Conservation (phyloP, 75 land plant species). For the Picea sitchensis region DNA sequence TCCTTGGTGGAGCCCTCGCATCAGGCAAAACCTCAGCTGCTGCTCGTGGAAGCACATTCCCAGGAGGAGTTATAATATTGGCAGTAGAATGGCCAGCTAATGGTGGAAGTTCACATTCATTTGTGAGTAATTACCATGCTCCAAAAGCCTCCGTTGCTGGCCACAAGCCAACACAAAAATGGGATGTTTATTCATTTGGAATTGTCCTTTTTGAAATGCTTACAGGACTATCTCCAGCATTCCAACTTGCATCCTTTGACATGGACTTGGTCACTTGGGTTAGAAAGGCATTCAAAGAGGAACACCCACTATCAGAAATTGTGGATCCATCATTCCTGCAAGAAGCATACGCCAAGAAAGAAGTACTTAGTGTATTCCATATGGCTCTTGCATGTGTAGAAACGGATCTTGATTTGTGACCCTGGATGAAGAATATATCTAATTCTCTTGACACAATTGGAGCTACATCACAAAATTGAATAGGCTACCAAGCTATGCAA, state of each 20-base stretch:
- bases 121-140: conserved; percentile 35
- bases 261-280: conserved; percentile 69
- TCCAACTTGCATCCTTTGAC: conserved; percentile 23
- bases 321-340: conserved; percentile 63
- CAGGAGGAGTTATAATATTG: conserved; percentile 19
- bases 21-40: conserved; percentile 16
- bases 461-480: conserved; percentile 10
- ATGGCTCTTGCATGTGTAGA: conserved; percentile 74
- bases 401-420: conserved; percentile 60
- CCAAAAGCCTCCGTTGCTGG: conserved; percentile 56
- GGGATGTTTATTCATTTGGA: conserved; percentile 86
- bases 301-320: conserved; percentile 57
- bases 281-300: conserved; percentile 58
- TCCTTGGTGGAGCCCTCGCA: conserved; percentile 46
- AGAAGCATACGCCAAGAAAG: conserved; percentile 62
- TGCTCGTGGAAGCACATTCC: not conserved
- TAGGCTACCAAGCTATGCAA: conserved; percentile 4
- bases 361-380: conserved; percentile 57
- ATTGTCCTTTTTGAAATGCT: conserved; percentile 65
- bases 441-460: conserved; percentile 56
- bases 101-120: conserved; percentile 18
- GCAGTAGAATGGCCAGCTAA: conserved; percentile 13
- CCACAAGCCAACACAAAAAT: conserved; percentile 62
- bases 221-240: conserved; percentile 63
- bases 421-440: conserved; percentile 62